Percentiles rank a stretch among this genome's conserved stretches.
Conservation (phyloP, 1,284 basidiomycete species). For the Testicularia cyperi region DNA sequence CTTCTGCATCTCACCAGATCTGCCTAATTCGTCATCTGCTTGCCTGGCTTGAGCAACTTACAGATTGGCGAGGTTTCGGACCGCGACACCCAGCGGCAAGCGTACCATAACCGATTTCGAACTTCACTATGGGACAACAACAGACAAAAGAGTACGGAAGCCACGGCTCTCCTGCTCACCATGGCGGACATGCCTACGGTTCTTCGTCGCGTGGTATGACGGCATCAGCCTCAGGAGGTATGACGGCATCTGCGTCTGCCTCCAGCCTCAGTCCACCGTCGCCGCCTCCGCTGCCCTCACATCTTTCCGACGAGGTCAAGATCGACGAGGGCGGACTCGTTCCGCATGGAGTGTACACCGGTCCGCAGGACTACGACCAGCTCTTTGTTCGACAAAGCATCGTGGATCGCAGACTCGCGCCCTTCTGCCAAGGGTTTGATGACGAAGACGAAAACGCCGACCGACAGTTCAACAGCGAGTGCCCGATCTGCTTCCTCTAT, state of each 20-base stretch:
- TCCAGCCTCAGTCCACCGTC: slow-evolving; percentile 18
- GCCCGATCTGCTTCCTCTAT: slow-evolving; percentile 93
- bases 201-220: slow-evolving; percentile 28
- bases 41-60: no score
- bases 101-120: no score
- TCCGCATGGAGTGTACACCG: slow-evolving; percentile 83
- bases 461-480: slow-evolving; percentile 83
- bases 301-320: slow-evolving; percentile 31
- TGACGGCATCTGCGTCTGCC: slow-evolving; percentile 14
- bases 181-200: slow-evolving; percentile 10
- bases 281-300: slow-evolving; percentile 25
- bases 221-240: slow-evolving; percentile 10
- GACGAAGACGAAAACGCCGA: slow-evolving; percentile 86
- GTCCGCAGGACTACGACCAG: slow-evolving; percentile 82
- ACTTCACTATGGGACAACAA: slow-evolving; percentile 31
- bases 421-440: slow-evolving; percentile 92
- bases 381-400: slow-evolving; percentile 81
- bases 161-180: slow-evolving; percentile 5
- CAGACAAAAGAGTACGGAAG: slow-evolving; percentile 38
- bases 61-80: no score
- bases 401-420: slow-evolving; percentile 81
- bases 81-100: no score
- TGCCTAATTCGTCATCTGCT: no score
- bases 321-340: slow-evolving; percentile 72
- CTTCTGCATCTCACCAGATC: no score